Evolutionary conservation across 305 asterid genomes (phyloP), one percentile per base, ranked within the genome.

Genomic region (Ilex paraguariensis): DNA sequence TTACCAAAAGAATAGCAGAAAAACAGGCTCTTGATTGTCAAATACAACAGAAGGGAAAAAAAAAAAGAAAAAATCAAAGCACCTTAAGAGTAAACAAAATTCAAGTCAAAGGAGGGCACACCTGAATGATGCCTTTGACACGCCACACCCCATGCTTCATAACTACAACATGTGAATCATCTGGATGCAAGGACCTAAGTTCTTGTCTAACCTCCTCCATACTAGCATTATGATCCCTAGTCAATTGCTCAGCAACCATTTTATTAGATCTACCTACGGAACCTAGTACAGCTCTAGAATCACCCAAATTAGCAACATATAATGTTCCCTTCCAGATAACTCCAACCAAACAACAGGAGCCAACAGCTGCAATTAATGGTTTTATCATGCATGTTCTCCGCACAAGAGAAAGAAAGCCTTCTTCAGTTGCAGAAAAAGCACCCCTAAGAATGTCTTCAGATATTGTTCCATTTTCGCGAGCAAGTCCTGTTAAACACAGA

Each of bases 121-220:
- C 97, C 95, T 90, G 90, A 72, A 90, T 82, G 65, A 83, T 76
- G 80, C 94, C 95, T 77, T 83, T 90, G 79, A 90, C 60, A 55
- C 91, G 90, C 95, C 97, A 90, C 12, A 75, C 86, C 3, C 91
- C 91, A 7, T 76, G 71, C 70, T 70, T 82, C 70, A 68, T 40
- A 30, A 76, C 81, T 12, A 87, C 87, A 36, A 87, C 77, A 36
- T 69, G 75, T 3, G 90, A 60, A 75, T 90, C 95, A 40, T 79
- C 86, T 3, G 95, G 97, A 66, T 87, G 88, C 66, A 63, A 44
- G 46, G 66, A 66, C 64, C 52, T 53, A 14, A 90, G 72, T 71
- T 90, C 97, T 71, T 77, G 78, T 61, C 95, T 85, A 69, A 90
- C 77, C 61, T 85, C 86, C 69, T 79, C 85, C 58, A 73, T 51